A percentile compares a stretch with the other conserved stretches of the same genome.
phyloP scores from a whole-genome alignment of 75 land plant species.

The Cryptomeria japonica region DNA sequence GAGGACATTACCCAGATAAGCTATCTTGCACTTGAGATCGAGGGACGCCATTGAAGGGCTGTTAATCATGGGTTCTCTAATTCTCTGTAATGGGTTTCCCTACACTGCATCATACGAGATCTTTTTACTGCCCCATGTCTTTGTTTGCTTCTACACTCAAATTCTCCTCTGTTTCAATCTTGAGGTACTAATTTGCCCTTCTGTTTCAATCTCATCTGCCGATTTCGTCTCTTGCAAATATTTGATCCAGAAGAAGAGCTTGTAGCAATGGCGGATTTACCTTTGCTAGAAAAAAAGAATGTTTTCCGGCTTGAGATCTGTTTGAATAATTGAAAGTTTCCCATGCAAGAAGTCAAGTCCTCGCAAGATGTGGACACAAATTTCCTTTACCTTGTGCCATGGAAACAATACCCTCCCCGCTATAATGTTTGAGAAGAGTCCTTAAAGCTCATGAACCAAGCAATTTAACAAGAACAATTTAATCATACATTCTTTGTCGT shows the following conservation, averaged over 20 bases:
- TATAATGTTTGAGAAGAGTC: too few species aligned
- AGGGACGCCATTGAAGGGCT: constrained; percentile 34
- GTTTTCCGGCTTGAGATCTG: constrained; percentile 27
- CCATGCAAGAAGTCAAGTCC: too few species aligned
- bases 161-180: constrained; percentile 14
- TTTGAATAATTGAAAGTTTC: too few species aligned
- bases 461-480: too few species aligned
- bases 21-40: constrained; percentile 72
- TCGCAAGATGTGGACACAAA: too few species aligned
- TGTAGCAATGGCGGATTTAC: constrained; percentile 9
- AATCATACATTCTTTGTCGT: too few species aligned
- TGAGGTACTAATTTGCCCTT: constrained; percentile 68
- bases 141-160: not conserved
- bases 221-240: constrained; percentile 65
- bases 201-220: constrained; percentile 70
- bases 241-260: constrained; percentile 26
- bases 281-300: constrained; percentile 49
- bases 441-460: too few species aligned
- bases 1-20: constrained; percentile 88
- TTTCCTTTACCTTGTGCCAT: too few species aligned
- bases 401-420: too few species aligned
- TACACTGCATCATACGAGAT: constrained; percentile 4
- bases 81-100: not conserved
- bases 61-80: not conserved
- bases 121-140: constrained; percentile 3